A percentile compares a stretch with the other conserved stretches of the same genome.
These are phyloP conservation scores for Nannizziopsis arthrosporioides DNA, from an alignment of 2,329 filamentous ascomycete species.

Conservation along the genomic window DNA sequence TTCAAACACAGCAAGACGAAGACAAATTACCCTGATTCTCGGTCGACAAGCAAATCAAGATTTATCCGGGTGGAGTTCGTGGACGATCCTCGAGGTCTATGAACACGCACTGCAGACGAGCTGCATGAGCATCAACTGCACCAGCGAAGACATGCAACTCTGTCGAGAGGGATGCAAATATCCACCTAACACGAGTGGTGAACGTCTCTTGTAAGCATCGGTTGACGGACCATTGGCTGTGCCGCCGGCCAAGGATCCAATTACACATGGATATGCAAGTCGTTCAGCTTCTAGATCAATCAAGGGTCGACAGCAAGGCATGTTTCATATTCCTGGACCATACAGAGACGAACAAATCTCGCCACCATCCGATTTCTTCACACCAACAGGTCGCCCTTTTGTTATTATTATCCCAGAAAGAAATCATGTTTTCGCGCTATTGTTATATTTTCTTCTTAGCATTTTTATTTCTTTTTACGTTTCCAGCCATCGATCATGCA, in stretches of 20 bases:
- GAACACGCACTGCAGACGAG: too few relatives aligned
- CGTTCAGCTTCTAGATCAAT: conserved; percentile 5
- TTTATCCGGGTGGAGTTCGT: too few relatives aligned
- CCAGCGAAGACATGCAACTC: too few relatives aligned
- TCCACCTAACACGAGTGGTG: conserved; percentile 6
- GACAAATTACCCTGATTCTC: neutral
- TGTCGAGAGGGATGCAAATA: neutral
- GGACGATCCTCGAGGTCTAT: too few relatives aligned
- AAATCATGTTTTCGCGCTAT: neutral
- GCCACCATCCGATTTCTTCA: conserved; percentile 3
- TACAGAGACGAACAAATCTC: conserved; percentile 1
- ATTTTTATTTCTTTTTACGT: too few relatives aligned
- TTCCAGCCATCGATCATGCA: too few relatives aligned
- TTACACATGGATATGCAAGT: conserved; percentile 9
- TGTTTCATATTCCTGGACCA: conserved; percentile 9
- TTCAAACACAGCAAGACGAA: too few relatives aligned
- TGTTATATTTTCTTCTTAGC: too few relatives aligned
- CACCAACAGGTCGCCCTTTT: neutral
- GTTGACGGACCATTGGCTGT: neutral
- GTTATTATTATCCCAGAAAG: conserved; percentile 5
- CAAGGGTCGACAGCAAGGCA: conserved; percentile 7
- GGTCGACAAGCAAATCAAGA: neutral
- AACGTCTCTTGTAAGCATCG: neutral
- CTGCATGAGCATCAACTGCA: too few relatives aligned
- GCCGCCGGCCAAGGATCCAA: conserved; percentile 3